Percentiles rank a stretch among this genome's conserved stretches.
Conservation (phyloP, 106 monocot genomes). For the Gastrodia elata region DNA sequence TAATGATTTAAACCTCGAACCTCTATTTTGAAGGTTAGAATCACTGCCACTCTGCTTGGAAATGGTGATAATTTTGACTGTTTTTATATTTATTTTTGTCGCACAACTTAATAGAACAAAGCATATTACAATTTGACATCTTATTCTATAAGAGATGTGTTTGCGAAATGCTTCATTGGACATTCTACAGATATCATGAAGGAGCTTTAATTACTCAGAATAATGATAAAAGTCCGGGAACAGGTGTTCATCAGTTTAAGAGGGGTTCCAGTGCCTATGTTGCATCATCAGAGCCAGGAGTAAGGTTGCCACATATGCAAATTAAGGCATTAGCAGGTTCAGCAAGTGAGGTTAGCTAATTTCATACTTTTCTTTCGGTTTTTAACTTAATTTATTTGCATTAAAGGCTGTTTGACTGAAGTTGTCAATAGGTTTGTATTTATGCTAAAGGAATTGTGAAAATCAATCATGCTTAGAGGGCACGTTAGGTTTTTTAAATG, state of each 20-base stretch:
- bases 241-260: constrained; percentile 7
- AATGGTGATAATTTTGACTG: neutral
- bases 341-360: constrained; percentile 31
- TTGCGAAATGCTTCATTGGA: neutral
- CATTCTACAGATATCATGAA: constrained; percentile 45
- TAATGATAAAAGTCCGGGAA: constrained; percentile 11
- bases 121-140: neutral
- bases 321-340: constrained; percentile 33
- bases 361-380: neutral
- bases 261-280: constrained; percentile 43
- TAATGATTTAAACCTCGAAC: neutral
- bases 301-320: constrained; percentile 80
- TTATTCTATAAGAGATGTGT: neutral
- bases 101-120: neutral
- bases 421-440: neutral
- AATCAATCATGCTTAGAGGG: neutral
- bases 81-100: neutral
- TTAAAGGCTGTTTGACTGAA: neutral
- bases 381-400: neutral
- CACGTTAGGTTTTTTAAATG: neutral
- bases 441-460: neutral
- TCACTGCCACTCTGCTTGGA: neutral
- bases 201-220: constrained; percentile 53
- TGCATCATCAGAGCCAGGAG: constrained; percentile 59
- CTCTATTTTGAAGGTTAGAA: neutral